Percentiles rank a stretch among this genome's conserved stretches.
These are phyloP conservation scores for Aspergillus unguis DNA, from an alignment of 2,329 filamentous ascomycete genomes.

Conservation along the genomic window DNA sequence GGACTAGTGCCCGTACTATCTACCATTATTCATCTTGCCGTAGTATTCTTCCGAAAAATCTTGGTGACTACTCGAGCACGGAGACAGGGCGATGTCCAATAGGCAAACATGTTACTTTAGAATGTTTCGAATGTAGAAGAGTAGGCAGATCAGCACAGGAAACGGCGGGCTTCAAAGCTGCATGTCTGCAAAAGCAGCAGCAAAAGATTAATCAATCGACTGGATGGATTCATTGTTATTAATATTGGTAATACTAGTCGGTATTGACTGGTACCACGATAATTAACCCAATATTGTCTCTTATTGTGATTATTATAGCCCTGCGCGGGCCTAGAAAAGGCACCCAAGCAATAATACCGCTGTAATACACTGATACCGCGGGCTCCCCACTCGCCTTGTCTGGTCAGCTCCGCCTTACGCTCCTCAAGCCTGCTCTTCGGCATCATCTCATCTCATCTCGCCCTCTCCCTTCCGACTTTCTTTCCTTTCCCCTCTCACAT, in stretches of 20 bases:
- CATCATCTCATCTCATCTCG: slow-evolving; percentile 26
- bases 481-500: slow-evolving; percentile 14
- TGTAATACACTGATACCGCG: not conserved
- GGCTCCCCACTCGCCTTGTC: slow-evolving; percentile 17
- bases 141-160: slow-evolving; percentile 1
- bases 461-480: slow-evolving; percentile 18
- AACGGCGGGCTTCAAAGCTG: slow-evolving; percentile 3
- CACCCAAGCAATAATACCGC: slow-evolving; percentile 11
- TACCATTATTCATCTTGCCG: slow-evolving; percentile 17
- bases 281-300: slow-evolving; percentile 7
- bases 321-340: slow-evolving; percentile 17
- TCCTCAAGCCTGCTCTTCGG: slow-evolving; percentile 21
- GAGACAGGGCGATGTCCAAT: slow-evolving; percentile 8
- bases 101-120: slow-evolving; percentile 1
- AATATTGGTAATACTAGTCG: slow-evolving; percentile 5
- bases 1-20: slow-evolving; percentile 20
- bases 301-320: slow-evolving; percentile 9
- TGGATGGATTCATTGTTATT: slow-evolving; percentile 6
- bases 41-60: slow-evolving; percentile 14
- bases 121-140: not conserved
- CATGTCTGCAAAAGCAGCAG: slow-evolving; percentile 9
- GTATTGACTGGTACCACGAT: slow-evolving; percentile 4
- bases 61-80: slow-evolving; percentile 5
- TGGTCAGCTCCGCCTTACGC: slow-evolving; percentile 21
- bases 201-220: slow-evolving; percentile 4